Conservation (phyloP, 192 early-diverging fungal species). For the Spizellomyces sp. region DNA sequence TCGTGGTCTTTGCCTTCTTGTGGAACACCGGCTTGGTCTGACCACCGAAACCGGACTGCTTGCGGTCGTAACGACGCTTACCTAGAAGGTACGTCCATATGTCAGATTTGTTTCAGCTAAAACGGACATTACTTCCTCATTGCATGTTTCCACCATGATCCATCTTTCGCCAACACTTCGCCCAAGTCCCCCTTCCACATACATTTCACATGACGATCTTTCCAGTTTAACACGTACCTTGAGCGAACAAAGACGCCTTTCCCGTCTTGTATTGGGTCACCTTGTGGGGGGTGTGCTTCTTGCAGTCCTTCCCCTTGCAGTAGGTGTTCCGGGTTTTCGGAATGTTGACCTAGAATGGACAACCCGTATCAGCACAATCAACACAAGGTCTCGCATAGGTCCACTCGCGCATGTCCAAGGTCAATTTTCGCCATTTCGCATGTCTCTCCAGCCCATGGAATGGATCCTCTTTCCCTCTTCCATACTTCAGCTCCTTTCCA, state of each 20-base stretch:
- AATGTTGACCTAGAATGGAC: conserved; percentile 83
- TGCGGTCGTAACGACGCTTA: conserved; percentile 82
- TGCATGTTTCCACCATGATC: background rate
- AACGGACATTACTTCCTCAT: background rate
- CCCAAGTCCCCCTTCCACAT: background rate
- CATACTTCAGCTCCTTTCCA: too few species aligned
- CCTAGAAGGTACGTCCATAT: conserved; percentile 28
- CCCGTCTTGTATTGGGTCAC: conserved; percentile 99
- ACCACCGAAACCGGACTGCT: conserved; percentile 99
- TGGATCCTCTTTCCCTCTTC: too few species aligned
- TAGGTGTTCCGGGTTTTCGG: conserved; percentile 99
- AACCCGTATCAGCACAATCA: too few species aligned
- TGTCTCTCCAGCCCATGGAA: too few species aligned
- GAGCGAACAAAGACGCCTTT: conserved; percentile 98
- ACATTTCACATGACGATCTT: background rate
- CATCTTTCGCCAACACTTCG: too few species aligned
- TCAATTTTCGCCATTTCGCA: too few species aligned
- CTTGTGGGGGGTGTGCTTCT: conserved; percentile 99
- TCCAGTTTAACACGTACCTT: conserved; percentile 69
- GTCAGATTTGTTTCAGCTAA: background rate
- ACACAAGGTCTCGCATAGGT: too few species aligned
- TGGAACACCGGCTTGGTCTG: conserved; percentile 99
- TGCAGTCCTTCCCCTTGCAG: conserved; percentile 97
- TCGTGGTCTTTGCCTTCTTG: conserved; percentile 99
- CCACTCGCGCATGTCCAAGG: too few species aligned